Percentiles rank a stretch among this genome's conserved stretches.
Conservation (phyloP, 768 basidiomycete species). For the Pulveroboletus sp. region DNA sequence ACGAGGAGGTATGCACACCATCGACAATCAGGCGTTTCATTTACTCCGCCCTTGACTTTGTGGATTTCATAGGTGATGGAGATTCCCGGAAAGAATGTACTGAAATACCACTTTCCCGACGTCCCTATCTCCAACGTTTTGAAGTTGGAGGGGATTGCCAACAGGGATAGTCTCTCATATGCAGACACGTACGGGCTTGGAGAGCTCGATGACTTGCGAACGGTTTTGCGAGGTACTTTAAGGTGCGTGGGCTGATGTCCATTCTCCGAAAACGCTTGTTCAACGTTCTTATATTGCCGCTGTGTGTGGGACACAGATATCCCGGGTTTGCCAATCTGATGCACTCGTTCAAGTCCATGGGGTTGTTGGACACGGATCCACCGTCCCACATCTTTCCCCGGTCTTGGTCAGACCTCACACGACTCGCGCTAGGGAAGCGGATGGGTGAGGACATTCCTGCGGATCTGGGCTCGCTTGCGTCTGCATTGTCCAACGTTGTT, state of each 20-base stretch:
- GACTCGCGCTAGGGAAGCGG: slow-evolving; percentile 30
- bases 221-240: slow-evolving; percentile 80
- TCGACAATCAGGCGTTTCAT: background rate
- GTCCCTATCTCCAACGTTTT: slow-evolving; percentile 62
- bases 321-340: slow-evolving; percentile 76
- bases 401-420: slow-evolving; percentile 35
- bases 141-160: slow-evolving; percentile 78
- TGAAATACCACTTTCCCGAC: slow-evolving; percentile 56
- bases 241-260: slow-evolving; percentile 39
- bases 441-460: slow-evolving; percentile 24
- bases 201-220: slow-evolving; percentile 40
- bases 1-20: slow-evolving; percentile 42
- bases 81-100: slow-evolving; percentile 50
- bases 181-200: slow-evolving; percentile 58
- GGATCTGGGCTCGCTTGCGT: slow-evolving; percentile 31
- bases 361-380: slow-evolving; percentile 49
- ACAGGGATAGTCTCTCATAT: slow-evolving; percentile 77
- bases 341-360: slow-evolving; percentile 64
- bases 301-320: slow-evolving; percentile 46
- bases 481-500: slow-evolving; percentile 29
- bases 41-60: background rate
- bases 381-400: slow-evolving; percentile 15
- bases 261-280: background rate
- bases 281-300: background rate
- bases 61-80: slow-evolving; percentile 35